These are phyloP conservation scores for Rhexocercosporidium sp. DNA, from an alignment of 2,329 filamentous ascomycete genomes.

Conservation along the genomic window DNA sequence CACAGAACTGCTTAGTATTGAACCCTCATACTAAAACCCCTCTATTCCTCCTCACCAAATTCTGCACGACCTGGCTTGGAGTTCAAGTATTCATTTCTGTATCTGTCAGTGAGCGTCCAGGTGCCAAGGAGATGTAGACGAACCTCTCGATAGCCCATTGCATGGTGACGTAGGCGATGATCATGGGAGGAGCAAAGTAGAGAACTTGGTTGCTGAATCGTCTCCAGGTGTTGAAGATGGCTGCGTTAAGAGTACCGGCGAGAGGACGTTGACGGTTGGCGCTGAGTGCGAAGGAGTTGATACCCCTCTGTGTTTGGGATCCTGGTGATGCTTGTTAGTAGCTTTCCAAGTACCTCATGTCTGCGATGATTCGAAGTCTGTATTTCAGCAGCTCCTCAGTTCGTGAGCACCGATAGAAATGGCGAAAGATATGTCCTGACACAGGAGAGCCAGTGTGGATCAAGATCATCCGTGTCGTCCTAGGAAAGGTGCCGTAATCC, in stretches of 20 bases:
- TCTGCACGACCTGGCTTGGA: slow-evolving; percentile 73
- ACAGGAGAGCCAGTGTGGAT: background rate
- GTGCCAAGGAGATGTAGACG: slow-evolving; percentile 41
- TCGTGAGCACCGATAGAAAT: too few species aligned
- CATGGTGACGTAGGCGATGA: slow-evolving; percentile 82
- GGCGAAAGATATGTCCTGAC: background rate
- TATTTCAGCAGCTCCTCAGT: background rate
- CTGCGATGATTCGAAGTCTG: background rate
- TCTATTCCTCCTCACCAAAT: slow-evolving; percentile 48
- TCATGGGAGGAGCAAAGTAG: slow-evolving; percentile 82
- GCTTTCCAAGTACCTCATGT: background rate
- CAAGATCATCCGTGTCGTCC: background rate
- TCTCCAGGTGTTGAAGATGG: slow-evolving; percentile 95
- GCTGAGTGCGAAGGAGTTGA: slow-evolving; percentile 75
- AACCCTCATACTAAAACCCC: slow-evolving; percentile 18
- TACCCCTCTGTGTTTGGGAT: slow-evolving; percentile 65
- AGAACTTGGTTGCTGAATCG: slow-evolving; percentile 85
- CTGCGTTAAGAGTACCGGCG: slow-evolving; percentile 76
- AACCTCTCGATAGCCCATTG: slow-evolving; percentile 92
- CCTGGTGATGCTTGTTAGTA: slow-evolving; percentile 48
- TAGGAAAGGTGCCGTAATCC: background rate
- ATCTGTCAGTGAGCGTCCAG: background rate
- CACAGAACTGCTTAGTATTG: slow-evolving; percentile 35
- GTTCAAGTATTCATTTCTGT: slow-evolving; percentile 81
- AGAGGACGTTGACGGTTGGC: slow-evolving; percentile 89